Base-by-base conservation (phyloP, 306 rosid genomes). In the Prunus kanzakura region DNA sequence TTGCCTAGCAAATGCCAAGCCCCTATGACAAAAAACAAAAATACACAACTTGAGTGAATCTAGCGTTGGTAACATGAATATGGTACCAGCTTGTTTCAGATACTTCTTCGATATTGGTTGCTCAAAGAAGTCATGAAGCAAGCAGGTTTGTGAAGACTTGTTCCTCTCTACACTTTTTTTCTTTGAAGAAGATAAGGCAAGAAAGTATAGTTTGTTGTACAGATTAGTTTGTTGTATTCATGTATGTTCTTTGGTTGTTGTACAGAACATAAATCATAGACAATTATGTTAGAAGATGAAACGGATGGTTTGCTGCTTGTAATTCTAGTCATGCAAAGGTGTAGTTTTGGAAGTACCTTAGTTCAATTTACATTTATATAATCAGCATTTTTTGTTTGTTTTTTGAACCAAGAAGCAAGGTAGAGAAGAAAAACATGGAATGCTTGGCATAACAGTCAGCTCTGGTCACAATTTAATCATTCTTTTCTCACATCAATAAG, bases 191-290 rank as follows among this genome's bases (percentile, higher is more conserved):
- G 68, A 76, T 68, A 32, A 4, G 64, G 49, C 15, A 47, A 71
- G 76, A 77, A 77, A 22, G 22, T 22, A 22, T 50, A 64, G 76
- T 50, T 67, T 67, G 4, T 45, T 13, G 79, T 51, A 45, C 22
- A 22, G 22, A 22, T 22, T 50, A 64, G 76, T 50, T 67, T 67
- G 4, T 45, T 13, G 79, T 51, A 45, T 67, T 78, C 27, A 11
- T 43, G 43, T 51, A 19, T 80, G 30, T 60, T 19, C 41, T 61
- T 73, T 7, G 66, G 25, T 71, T 71, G 64, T 60, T 87, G 88
- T 86, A 89, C 84, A 87, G 79, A 88, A 89, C 84, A 87, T 77
- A 87, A 45, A 49, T 57, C 49, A 70, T 35, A 69, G 54, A 75
- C 82, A 32, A 47, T 35, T 51, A 38, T 43, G 16, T 3, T 32